phyloP scores from a whole-genome alignment of 2,329 filamentous ascomycete species.

The Alternaria arbusti region DNA sequence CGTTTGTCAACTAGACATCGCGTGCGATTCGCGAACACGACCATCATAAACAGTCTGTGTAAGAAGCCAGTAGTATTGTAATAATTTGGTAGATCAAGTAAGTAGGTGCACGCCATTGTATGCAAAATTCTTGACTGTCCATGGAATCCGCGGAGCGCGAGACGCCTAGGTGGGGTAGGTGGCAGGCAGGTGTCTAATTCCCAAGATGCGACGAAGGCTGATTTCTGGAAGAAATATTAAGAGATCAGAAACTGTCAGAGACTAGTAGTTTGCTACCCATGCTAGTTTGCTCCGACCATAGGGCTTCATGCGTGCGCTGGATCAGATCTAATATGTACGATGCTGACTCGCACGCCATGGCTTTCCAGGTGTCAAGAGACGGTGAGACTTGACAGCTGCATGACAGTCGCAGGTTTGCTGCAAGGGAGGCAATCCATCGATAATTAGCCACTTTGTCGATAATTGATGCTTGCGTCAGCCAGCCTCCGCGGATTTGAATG shows the following conservation, averaged over 20 bases:
- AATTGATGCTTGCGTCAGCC: neutral
- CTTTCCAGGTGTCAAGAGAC: conserved; percentile 7
- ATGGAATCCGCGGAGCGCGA: neutral
- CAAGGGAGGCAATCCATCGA: neutral
- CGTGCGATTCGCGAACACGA: neutral
- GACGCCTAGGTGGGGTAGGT: neutral
- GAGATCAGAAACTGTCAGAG: neutral
- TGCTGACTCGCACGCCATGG: conserved; percentile 8
- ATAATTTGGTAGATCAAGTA: neutral
- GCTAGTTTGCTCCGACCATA: conserved; percentile 1
- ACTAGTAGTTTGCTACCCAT: neutral
- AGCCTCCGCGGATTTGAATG: neutral
- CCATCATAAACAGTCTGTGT: neutral
- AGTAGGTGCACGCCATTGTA: neutral
- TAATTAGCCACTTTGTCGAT: neutral
- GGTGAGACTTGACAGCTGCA: conserved; percentile 15
- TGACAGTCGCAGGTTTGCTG: conserved; percentile 6
- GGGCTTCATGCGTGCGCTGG: neutral
- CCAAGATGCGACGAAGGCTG: neutral
- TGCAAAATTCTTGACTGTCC: neutral
- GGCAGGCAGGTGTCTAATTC: neutral
- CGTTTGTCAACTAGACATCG: neutral
- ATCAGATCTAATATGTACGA: conserved; percentile 1
- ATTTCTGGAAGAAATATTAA: neutral
- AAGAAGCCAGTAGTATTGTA: neutral